A percentile compares a stretch with the other conserved stretches of the same genome.
Conservation (phyloP, 192 early-diverging fungal genomes). For the Rhizoclosmatium sp. region DNA sequence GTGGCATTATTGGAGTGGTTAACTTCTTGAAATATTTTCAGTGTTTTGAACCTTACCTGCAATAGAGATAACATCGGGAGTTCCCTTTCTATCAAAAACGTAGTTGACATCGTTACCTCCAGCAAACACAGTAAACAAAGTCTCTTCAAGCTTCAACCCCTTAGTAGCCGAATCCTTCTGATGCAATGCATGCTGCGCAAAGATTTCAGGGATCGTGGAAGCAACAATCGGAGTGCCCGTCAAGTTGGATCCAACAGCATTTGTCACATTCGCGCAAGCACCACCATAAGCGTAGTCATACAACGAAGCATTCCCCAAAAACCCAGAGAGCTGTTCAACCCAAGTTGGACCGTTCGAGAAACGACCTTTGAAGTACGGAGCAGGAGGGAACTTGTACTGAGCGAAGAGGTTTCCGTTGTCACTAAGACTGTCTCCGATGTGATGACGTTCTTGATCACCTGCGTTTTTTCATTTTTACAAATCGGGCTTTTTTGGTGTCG, state of each 20-base stretch:
- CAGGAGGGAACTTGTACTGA: conserved; percentile 26
- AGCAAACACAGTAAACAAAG: conserved; percentile 18
- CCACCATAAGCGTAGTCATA: conserved; percentile 53
- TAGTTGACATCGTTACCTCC: conserved; percentile 30
- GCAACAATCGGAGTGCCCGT: background rate
- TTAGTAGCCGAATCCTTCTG: background rate
- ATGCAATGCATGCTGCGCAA: background rate
- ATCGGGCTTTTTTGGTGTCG: too few species aligned
- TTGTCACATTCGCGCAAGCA: conserved; percentile 43
- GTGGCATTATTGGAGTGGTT: background rate
- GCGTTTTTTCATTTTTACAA: too few species aligned
- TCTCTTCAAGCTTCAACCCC: background rate
- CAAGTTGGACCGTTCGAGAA: conserved; percentile 59
- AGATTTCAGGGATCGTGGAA: conserved; percentile 8
- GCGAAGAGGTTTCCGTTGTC: conserved; percentile 49
- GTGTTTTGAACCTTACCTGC: background rate
- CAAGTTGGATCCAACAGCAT: background rate
- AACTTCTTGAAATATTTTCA: background rate
- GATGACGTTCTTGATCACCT: conserved; percentile 46
- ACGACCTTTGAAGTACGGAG: conserved; percentile 49
- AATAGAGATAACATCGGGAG: background rate
- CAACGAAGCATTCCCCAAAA: conserved; percentile 21
- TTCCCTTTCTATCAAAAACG: background rate
- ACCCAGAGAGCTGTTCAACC: conserved; percentile 49
- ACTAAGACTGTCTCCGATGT: conserved; percentile 55